Conservation (phyloP, 2,329 filamentous ascomycete genomes). For the Hypocreales sp. region DNA sequence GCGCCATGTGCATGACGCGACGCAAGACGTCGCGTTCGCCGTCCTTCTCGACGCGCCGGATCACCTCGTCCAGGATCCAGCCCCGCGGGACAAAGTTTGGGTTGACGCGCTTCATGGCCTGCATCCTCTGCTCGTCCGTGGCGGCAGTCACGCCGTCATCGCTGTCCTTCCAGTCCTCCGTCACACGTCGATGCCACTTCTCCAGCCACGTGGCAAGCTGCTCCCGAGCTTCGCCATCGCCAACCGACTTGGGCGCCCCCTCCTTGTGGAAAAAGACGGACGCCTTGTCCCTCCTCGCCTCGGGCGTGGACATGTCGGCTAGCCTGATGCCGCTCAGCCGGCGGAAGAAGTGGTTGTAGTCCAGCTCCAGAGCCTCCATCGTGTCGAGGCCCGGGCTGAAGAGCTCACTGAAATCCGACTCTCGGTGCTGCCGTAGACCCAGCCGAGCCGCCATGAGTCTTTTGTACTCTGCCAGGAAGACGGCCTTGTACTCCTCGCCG, state of each 20-base stretch:
- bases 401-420: conserved; percentile 62
- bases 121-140: conserved; percentile 45
- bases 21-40: conserved; percentile 66
- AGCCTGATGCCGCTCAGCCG: conserved; percentile 51
- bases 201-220: conserved; percentile 66
- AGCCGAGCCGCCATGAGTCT: conserved; percentile 66
- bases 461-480: conserved; percentile 84
- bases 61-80: conserved; percentile 90
- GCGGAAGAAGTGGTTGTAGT: conserved; percentile 92
- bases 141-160: conserved; percentile 19
- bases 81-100: conserved; percentile 83
- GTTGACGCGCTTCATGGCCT: conserved; percentile 72
- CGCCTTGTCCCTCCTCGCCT: conserved; percentile 46
- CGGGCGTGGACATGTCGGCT: conserved; percentile 46
- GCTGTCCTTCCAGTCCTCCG: conserved; percentile 59
- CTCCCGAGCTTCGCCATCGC: conserved; percentile 47
- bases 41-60: conserved; percentile 72
- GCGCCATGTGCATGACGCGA: conserved; percentile 65
- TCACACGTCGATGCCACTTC: conserved; percentile 55
- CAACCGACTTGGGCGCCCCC: conserved; percentile 41
- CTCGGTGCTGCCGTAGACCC: conserved; percentile 54
- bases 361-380: conserved; percentile 67
- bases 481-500: conserved; percentile 76
- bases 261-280: conserved; percentile 68
- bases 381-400: conserved; percentile 74